These are phyloP conservation scores for Aspergillus bombycis DNA, from an alignment of 2,329 filamentous ascomycete species.

Conservation along the genomic window DNA sequence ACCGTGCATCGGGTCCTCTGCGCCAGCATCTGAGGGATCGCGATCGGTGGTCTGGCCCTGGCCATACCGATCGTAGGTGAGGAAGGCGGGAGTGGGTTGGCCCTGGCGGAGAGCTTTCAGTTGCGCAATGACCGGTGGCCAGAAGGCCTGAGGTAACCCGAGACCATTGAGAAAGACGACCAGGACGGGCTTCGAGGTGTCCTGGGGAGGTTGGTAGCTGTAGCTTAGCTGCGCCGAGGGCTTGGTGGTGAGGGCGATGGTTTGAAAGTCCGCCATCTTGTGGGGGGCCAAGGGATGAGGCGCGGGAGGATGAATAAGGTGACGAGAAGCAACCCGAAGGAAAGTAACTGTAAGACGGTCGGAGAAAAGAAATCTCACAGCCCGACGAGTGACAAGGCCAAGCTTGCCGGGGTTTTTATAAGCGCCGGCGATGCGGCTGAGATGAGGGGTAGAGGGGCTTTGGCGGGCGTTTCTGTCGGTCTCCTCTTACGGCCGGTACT, in stretches of 20 bases:
- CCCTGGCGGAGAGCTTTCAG: slow-evolving; percentile 21
- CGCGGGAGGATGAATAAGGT: background rate
- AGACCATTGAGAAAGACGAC: slow-evolving; percentile 52
- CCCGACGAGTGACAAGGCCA: too few species aligned
- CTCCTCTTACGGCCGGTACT: background rate
- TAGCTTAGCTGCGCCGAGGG: slow-evolving; percentile 23
- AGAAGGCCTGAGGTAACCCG: slow-evolving; percentile 44
- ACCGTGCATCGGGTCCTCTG: slow-evolving; percentile 28
- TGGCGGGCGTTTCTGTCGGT: background rate
- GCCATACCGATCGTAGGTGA: slow-evolving; percentile 63
- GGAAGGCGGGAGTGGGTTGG: slow-evolving; percentile 45
- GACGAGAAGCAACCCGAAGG: background rate
- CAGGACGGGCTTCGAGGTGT: slow-evolving; percentile 24
- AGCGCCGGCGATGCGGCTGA: background rate
- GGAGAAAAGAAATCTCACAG: too few species aligned
- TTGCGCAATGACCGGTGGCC: slow-evolving; percentile 37
- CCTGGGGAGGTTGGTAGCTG: slow-evolving; percentile 17
- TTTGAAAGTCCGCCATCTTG: slow-evolving; percentile 20
- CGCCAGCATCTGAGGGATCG: slow-evolving; percentile 43
- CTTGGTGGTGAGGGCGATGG: slow-evolving; percentile 22
- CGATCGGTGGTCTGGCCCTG: slow-evolving; percentile 56
- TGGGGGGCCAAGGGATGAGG: background rate
- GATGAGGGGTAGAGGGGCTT: background rate
- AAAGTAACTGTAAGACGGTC: background rate
- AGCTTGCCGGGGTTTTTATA: background rate